Percentiles rank a stretch among this genome's conserved stretches.
Conservation (phyloP, 1,284 basidiomycete species). For the Papiliotrema nemorosa region DNA sequence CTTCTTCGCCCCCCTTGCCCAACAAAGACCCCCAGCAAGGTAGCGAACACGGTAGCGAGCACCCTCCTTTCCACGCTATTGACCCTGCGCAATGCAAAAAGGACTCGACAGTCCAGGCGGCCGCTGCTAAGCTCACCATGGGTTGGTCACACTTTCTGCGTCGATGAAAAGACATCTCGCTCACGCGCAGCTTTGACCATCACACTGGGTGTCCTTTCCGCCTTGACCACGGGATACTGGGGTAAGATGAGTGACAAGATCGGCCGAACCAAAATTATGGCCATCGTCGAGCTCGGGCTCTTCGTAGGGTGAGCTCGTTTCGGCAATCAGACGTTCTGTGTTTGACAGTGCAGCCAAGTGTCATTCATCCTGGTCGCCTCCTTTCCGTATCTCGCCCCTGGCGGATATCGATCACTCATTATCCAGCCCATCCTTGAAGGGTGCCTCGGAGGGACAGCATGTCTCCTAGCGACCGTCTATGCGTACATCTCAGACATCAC, state of each 20-base stretch:
- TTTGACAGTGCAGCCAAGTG: constrained; percentile 58
- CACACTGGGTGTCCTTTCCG: constrained; percentile 74
- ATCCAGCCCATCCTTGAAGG: constrained; percentile 79
- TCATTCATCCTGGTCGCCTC: constrained; percentile 73
- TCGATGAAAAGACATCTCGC: neutral
- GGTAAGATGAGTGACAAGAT: constrained; percentile 72
- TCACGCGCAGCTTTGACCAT: constrained; percentile 59
- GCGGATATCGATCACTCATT: constrained; percentile 71
- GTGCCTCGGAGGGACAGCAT: constrained; percentile 77
- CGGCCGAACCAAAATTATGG: constrained; percentile 72
- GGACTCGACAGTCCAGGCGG: constrained; percentile 68
- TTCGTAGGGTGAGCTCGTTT: constrained; percentile 61
- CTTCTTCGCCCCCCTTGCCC: constrained; percentile 11
- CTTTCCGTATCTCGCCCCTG: constrained; percentile 63
- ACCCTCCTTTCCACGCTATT: constrained; percentile 35
- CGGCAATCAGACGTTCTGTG: neutral
- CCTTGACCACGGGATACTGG: constrained; percentile 84
- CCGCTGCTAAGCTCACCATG: constrained; percentile 64
- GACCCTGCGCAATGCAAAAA: constrained; percentile 57
- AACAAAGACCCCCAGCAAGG: constrained; percentile 7
- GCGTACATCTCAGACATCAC: constrained; percentile 82
- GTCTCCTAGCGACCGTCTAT: constrained; percentile 69
- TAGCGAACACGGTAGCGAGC: neutral
- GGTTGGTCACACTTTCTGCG: constrained; percentile 49
- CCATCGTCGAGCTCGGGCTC: constrained; percentile 65